Evolutionary conservation across 2,329 filamentous ascomycete genomes (phyloP).

Genomic region (Nemania sp.): DNA sequence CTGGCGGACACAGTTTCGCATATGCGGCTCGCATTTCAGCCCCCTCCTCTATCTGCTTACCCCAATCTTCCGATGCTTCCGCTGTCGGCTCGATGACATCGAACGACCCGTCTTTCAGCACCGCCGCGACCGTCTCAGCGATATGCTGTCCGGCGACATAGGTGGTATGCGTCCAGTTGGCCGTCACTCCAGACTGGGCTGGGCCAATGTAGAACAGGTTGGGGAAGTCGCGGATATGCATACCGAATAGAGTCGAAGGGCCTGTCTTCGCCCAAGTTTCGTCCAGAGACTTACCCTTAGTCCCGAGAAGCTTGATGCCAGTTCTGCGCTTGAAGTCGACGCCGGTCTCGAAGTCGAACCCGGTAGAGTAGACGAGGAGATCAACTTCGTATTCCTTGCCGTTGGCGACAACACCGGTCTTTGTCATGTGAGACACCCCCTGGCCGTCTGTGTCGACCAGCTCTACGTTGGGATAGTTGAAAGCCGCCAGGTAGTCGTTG

Average conservation of each 20-base stretch:
- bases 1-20: background rate
- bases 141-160: background rate
- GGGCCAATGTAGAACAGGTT: slow-evolving; percentile 1
- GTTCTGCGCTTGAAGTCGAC: background rate
- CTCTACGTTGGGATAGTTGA: slow-evolving; percentile 1
- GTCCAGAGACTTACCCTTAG: background rate
- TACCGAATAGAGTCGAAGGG: background rate
- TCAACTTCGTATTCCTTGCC: background rate
- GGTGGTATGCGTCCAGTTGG: background rate
- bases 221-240: slow-evolving; percentile 1
- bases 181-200: background rate
- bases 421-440: background rate
- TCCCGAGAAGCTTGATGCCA: background rate
- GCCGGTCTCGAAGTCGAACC: background rate
- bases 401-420: background rate
- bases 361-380: background rate
- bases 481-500: background rate
- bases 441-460: slow-evolving; percentile 2
- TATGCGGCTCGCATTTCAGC: background rate
- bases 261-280: background rate
- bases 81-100: background rate
- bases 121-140: background rate
- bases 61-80: background rate
- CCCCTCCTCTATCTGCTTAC: slow-evolving; percentile 1
- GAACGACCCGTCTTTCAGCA: background rate